Conservation (phyloP, 202 grass and related monocot species). For the Eragrostis tef region DNA sequence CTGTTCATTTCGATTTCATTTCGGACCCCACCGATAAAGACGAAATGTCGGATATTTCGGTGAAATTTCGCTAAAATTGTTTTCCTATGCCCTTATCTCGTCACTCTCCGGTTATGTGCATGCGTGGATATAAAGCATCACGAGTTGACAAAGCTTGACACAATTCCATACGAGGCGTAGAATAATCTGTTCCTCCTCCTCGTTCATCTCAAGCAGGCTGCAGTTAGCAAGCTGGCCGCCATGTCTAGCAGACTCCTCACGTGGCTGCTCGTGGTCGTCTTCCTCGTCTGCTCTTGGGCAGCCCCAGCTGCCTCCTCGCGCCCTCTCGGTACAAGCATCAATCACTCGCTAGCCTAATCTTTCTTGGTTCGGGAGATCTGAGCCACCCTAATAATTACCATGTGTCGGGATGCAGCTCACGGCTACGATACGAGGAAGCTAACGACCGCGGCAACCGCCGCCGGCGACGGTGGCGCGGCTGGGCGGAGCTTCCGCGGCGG, state of each 20-base stretch:
- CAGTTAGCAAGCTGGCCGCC: background rate
- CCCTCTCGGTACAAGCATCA: background rate
- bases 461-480: background rate
- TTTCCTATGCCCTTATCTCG: no score
- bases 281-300: background rate
- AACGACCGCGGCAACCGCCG: background rate
- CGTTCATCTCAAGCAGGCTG: background rate
- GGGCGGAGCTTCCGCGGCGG: background rate
- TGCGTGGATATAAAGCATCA: background rate
- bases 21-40: no score
- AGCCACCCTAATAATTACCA: background rate
- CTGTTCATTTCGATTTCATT: no score
- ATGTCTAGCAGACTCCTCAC: background rate
- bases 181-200: background rate
- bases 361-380: background rate
- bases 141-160: background rate
- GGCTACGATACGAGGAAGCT: background rate
- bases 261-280: constrained; percentile 11
- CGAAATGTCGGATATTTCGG: no score
- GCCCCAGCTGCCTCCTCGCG: background rate
- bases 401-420: background rate
- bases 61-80: no score
- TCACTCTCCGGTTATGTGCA: no score
- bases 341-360: no score
- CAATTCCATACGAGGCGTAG: background rate